Base-by-base conservation (phyloP, 768 basidiomycete genomes). In the Filobasidium wieringae region DNA sequence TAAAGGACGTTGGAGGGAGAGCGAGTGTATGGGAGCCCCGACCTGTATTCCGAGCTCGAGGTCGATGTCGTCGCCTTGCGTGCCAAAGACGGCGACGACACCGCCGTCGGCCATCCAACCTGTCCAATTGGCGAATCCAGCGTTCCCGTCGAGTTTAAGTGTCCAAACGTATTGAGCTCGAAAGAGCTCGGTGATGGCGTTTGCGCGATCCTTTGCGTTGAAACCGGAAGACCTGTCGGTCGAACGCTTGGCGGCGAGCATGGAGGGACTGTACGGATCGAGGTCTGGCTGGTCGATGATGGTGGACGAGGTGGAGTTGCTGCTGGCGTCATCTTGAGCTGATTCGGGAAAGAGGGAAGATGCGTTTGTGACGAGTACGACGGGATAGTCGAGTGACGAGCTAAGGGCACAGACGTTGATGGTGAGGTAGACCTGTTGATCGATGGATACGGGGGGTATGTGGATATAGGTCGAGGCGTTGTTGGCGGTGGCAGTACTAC, bases 41-140 rank as follows among this genome's bases (percentile, higher is more conserved):
- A 30, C 45, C 1, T 66, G 65, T 2, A 69, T 53, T 1, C 65
- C 67, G 9, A 74, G 43, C 56, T 74, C 70, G 7, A 73, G 50
- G 4, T 66, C 58, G 12, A 66, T 47, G 31, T 60, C 59, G 0
- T 68, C 68, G 5, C 40, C 40, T 24, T 26, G 43, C 2, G 53
- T 53, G 5, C 31, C 54, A 12, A 24, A 29, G 9, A 66, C 53
- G 14, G 30, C 55, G 14, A 59, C 54, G 33, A 54, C 43, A 24
- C 31, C 57, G 3, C 62, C 65, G 3, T 66, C 58, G 1, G 17
- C 37, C 37, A 29, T 39, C 14, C 27, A 39, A 4, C 63, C 55
- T 19, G 68, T 71, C 68, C 65, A 74, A 62, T 71, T 74, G 3
- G 57, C 71, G 59, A 69, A 72, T 3, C 73, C 57, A 7, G 15